Evolutionary conservation across 257 asterid species (phyloP), one percentile per base, ranked within the genome.

Genomic region (Eustoma russellianum): DNA sequence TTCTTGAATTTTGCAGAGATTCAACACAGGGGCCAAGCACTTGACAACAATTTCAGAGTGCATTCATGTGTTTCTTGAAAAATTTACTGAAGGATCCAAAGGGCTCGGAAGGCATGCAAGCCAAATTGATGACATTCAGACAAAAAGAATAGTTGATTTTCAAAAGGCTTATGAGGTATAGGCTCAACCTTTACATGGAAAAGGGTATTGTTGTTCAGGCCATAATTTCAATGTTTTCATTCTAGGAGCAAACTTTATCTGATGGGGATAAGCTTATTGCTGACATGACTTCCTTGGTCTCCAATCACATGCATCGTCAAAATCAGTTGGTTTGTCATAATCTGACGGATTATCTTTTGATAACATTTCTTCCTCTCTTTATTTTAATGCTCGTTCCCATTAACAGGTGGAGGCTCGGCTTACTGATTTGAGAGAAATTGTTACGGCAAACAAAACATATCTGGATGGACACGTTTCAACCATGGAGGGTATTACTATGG

Each of bases 221-320:
- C 30, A 68, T 77, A 56, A 57, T 63, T 13, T 41, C 55, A 47
- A 47, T 66, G 58, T 64, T 19, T 47, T 24, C 30, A 24, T 40
- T 69, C 52, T 68, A 88, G 96, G 94, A 84, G 41, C 82, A 84
- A 66, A 74, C 89, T 2, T 76, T 63, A 65, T 75, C 79, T 16
- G 90, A 78, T 41, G 73, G 88, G 5, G 93, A 84, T 68, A 80
- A 79, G 77, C 90, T 84, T 48, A 69, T 88, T 66, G 83, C 94
- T 69, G 90, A 78, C 52, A 72, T 84, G 90, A 68, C 88, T 17
- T 66, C 83, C 60, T 63, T 88, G 46, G 88, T 88, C 50, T 70
- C 93, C 48, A 64, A 70, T 77, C 79, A 79, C 77, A 71, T 84
- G 81, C 77, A 70, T 28, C 88, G 78, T 19, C 94, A 88, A 62